Percentiles rank a stretch among this genome's conserved stretches.
Conservation (phyloP, 2,329 filamentous ascomycete species). For the Rhytidhysteron rufulum region DNA sequence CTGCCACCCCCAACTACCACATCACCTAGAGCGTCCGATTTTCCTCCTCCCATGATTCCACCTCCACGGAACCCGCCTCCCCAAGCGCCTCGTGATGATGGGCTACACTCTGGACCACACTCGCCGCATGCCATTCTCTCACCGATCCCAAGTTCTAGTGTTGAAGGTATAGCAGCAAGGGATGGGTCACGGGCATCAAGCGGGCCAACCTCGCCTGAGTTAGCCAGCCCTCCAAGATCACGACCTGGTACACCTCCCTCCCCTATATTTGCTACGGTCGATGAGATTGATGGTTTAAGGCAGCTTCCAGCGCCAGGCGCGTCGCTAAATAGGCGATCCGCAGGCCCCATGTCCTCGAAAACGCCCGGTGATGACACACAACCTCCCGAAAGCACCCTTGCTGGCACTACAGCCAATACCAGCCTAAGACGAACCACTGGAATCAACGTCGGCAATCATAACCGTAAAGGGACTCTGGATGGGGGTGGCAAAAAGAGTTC, state of each 20-base stretch:
- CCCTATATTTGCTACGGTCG: conserved; percentile 30
- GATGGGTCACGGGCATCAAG: neutral
- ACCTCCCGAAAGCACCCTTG: conserved; percentile 9
- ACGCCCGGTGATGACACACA: conserved; percentile 22
- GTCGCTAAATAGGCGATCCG: conserved; percentile 24
- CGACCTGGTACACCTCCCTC: conserved; percentile 22
- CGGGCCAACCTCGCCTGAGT: conserved; percentile 11
- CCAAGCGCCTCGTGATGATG: conserved; percentile 13
- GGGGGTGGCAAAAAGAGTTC: conserved; percentile 12
- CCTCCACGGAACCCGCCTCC: conserved; percentile 25
- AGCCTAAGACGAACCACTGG: neutral
- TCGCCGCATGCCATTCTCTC: too few relatives aligned
- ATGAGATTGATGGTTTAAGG: conserved; percentile 31
- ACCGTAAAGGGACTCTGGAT: too few relatives aligned
- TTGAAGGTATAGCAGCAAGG: too few relatives aligned
- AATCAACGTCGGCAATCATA: neutral
- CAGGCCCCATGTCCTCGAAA: conserved; percentile 14
- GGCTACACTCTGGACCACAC: too few relatives aligned
- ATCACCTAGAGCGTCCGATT: conserved; percentile 37
- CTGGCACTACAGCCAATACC: neutral
- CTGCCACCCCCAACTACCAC: conserved; percentile 32
- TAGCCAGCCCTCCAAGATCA: too few relatives aligned
- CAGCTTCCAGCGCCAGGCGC: conserved; percentile 22
- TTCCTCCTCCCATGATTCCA: conserved; percentile 34
- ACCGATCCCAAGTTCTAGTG: too few relatives aligned